Evolutionary conservation across 139 green algal genomes (phyloP).

Genomic region (Chlamydomonas incerta): DNA sequence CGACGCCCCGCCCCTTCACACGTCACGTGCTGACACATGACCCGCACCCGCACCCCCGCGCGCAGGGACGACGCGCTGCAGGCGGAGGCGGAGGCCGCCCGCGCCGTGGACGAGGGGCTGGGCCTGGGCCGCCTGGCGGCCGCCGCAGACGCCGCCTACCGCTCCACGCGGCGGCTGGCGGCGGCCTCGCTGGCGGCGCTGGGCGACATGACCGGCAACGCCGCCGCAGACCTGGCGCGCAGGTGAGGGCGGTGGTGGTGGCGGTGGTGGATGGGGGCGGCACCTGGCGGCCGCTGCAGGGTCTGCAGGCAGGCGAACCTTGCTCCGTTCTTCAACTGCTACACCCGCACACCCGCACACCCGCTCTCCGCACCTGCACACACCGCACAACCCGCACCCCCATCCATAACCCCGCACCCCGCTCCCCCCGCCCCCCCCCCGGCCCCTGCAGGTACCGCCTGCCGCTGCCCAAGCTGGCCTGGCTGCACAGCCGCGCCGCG

Average conservation of each 20-base stretch:
- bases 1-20: too few species aligned
- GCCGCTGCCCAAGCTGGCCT: constrained; percentile 32
- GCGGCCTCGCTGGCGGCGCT: constrained; percentile 25
- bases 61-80: constrained; percentile 4
- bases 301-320: too few species aligned
- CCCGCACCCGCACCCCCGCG: too few species aligned
- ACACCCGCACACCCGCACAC: too few species aligned
- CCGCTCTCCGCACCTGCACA: too few species aligned
- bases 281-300: background rate
- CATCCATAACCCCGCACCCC: too few species aligned
- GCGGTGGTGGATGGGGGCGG: background rate
- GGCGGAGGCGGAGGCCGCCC: background rate
- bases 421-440: too few species aligned
- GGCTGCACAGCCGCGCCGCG: constrained; percentile 14
- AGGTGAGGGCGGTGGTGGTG: background rate
- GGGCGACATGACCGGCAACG: constrained; percentile 12
- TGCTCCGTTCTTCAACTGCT: too few species aligned
- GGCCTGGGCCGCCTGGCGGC: background rate
- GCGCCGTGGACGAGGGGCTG: background rate
- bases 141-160: constrained; percentile 8
- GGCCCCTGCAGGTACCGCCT: constrained; percentile 31
- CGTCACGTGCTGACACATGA: too few species aligned
- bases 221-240: constrained; percentile 18
- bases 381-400: too few species aligned
- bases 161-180: constrained; percentile 15